These are phyloP conservation scores for Colletotrichum salicis DNA, from an alignment of 2,329 filamentous ascomycete species.

Conservation along the genomic window DNA sequence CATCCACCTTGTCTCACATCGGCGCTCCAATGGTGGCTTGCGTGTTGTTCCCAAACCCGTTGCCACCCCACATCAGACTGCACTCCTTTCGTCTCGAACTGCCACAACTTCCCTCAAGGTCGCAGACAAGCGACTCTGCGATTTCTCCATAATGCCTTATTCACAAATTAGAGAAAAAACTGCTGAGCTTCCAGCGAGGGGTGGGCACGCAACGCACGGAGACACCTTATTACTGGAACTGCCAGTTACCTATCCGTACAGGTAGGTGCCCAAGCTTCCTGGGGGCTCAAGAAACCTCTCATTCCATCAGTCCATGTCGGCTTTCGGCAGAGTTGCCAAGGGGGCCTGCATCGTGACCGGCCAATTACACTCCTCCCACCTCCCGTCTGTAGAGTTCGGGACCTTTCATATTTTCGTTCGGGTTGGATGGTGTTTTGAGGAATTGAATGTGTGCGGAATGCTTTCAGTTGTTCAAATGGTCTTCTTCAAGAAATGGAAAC, in stretches of 20 bases:
- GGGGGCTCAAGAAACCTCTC: conserved; percentile 16
- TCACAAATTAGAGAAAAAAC: conserved; percentile 25
- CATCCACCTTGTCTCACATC: conserved; percentile 35
- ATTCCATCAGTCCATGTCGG: conserved; percentile 24
- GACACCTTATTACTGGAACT: background rate
- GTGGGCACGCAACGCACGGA: background rate
- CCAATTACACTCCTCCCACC: conserved; percentile 11
- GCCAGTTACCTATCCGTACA: background rate
- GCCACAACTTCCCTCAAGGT: conserved; percentile 18
- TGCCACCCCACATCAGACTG: conserved; percentile 33
- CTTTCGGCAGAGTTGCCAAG: conserved; percentile 34
- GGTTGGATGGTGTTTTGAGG: background rate
- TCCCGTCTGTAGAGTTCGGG: conserved; percentile 1
- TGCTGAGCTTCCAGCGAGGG: conserved; percentile 3
- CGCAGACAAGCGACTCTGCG: conserved; percentile 4
- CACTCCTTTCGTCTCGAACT: conserved; percentile 32
- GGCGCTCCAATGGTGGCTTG: conserved; percentile 34
- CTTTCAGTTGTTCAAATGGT: background rate
- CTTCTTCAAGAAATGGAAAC: background rate
- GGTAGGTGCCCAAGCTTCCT: conserved; percentile 16
- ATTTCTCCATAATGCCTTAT: conserved; percentile 13
- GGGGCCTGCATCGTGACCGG: conserved; percentile 21
- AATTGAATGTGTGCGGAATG: background rate
- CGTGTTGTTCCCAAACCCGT: conserved; percentile 34
- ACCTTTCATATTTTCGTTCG: background rate